Conservation (phyloP, 1,139 yeast genomes). For the Geotrichum armillariae region DNA sequence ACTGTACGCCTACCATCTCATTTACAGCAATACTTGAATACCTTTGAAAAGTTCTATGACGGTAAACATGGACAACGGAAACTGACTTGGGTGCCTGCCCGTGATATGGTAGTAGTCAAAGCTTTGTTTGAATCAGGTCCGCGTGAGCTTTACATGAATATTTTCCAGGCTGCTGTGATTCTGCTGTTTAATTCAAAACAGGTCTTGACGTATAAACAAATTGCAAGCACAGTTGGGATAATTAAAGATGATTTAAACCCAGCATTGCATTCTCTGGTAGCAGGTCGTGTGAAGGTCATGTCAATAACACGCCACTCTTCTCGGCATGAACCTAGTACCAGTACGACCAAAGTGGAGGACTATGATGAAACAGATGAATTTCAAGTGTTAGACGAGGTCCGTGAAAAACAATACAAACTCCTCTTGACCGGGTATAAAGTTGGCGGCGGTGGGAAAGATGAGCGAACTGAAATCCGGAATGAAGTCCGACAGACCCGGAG, state of each 20-base stretch:
- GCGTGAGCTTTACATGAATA: constrained; percentile 35
- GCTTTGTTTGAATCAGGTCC: constrained; percentile 37
- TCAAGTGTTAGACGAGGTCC: not conserved
- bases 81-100: constrained; percentile 37
- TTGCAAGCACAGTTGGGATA: not conserved
- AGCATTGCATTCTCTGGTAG: constrained; percentile 8
- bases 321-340: no score
- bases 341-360: not conserved
- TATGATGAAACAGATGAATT: not conserved
- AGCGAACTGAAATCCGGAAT: no score
- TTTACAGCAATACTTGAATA: not conserved
- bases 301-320: not conserved
- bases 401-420: no score
- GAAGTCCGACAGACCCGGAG: no score
- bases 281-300: constrained; percentile 10
- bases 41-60: constrained; percentile 3
- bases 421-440: no score
- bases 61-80: constrained; percentile 21
- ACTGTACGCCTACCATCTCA: not conserved
- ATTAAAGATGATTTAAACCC: constrained; percentile 6
- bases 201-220: constrained; percentile 4
- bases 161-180: constrained; percentile 37
- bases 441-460: no score
- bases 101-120: constrained; percentile 36
- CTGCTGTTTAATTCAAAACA: constrained; percentile 32